These are phyloP conservation scores for Alectoria sarmentosa DNA, from an alignment of 495 filamentous ascomycete genomes.

Conservation along the genomic window DNA sequence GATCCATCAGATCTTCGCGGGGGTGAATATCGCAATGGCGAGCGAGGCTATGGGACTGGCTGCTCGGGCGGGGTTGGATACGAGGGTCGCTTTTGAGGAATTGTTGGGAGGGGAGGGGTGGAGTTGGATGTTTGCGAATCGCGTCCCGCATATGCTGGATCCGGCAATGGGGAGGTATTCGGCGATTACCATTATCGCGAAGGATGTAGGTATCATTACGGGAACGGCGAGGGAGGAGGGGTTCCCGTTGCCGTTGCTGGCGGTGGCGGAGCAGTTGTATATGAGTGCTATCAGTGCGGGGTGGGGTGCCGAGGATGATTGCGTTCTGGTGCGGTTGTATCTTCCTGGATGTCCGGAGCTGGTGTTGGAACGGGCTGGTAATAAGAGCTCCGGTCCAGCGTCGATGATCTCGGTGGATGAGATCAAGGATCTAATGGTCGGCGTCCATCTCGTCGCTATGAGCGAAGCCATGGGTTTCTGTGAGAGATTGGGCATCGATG, in stretches of 20 bases:
- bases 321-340: constrained; percentile 60
- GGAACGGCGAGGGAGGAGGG: constrained; percentile 50
- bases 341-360: constrained; percentile 33
- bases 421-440: constrained; percentile 52
- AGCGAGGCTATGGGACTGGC: constrained; percentile 72
- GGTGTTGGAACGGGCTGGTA: constrained; percentile 32
- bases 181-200: constrained; percentile 69
- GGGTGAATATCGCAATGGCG: constrained; percentile 63
- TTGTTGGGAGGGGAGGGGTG: constrained; percentile 54
- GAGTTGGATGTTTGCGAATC: constrained; percentile 81
- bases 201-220: constrained; percentile 77
- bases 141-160: constrained; percentile 60
- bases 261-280: constrained; percentile 66
- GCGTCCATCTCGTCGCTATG: constrained; percentile 57
- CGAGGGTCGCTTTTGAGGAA: constrained; percentile 45
- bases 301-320: constrained; percentile 61
- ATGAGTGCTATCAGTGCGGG: constrained; percentile 50
- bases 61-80: constrained; percentile 58
- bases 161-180: constrained; percentile 44
- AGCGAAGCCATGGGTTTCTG: constrained; percentile 64
- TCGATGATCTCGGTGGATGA: constrained; percentile 29
- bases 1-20: constrained; percentile 76
- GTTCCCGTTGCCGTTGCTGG: constrained; percentile 64
- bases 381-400: background rate
- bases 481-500: constrained; percentile 51